Percentiles rank a stretch among this genome's conserved stretches.
phyloP scores from a whole-genome alignment of 495 filamentous ascomycete species.

The Diplogelasinospora grovesii region DNA sequence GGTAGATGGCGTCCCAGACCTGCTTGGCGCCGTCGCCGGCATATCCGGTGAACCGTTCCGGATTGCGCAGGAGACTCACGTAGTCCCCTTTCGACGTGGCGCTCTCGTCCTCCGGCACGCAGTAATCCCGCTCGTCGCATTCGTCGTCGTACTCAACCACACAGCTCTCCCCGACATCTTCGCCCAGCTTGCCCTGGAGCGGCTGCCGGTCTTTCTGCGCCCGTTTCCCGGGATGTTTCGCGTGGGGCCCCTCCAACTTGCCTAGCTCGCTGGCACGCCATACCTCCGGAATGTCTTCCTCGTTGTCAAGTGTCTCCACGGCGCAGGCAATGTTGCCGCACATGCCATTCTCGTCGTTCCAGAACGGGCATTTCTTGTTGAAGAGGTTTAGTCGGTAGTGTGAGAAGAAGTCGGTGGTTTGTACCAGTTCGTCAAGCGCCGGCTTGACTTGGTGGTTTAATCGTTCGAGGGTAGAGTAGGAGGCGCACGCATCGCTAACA shows the following conservation, averaged over 20 bases:
- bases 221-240: slow-evolving; percentile 73
- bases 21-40: slow-evolving; percentile 72
- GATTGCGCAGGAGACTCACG: slow-evolving; percentile 87
- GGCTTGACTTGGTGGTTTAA: slow-evolving; percentile 74
- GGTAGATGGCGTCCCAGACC: slow-evolving; percentile 95
- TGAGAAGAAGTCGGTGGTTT: slow-evolving; percentile 91
- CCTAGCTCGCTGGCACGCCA: slow-evolving; percentile 91
- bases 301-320: slow-evolving; percentile 92
- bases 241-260: slow-evolving; percentile 87
- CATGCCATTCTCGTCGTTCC: slow-evolving; percentile 87
- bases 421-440: slow-evolving; percentile 73
- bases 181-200: slow-evolving; percentile 75
- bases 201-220: slow-evolving; percentile 67
- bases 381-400: slow-evolving; percentile 97
- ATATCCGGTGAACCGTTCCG: slow-evolving; percentile 93
- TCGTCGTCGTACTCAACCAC: slow-evolving; percentile 97
- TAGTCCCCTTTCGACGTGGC: slow-evolving; percentile 87
- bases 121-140: slow-evolving; percentile 95
- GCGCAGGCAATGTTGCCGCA: slow-evolving; percentile 97
- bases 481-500: slow-evolving; percentile 84
- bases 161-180: slow-evolving; percentile 86
- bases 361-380: slow-evolving; percentile 91
- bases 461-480: slow-evolving; percentile 79
- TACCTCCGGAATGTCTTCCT: slow-evolving; percentile 83
- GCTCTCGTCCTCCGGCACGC: slow-evolving; percentile 90